Conservation (phyloP, 441 rosid genomes). For the Arabidopsis hybrid region DNA sequence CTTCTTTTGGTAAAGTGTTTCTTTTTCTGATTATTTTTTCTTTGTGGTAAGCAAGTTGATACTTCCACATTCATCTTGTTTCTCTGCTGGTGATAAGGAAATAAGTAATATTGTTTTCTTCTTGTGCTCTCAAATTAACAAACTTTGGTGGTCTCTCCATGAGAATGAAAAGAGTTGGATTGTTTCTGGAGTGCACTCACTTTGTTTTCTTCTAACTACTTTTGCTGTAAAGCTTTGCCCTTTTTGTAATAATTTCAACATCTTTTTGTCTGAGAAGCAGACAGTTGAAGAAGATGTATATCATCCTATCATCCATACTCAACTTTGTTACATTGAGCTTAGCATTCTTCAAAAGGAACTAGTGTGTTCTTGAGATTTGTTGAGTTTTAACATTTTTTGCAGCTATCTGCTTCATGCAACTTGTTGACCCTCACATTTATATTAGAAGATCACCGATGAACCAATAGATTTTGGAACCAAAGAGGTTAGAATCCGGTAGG, state of each 20-base stretch:
- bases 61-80: conserved; percentile 40
- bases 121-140: conserved; percentile 32
- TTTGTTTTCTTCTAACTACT: conserved; percentile 43
- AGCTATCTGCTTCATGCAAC: too few relatives aligned
- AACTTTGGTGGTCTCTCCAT: conserved; percentile 39
- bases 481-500: not conserved
- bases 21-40: conserved; percentile 41
- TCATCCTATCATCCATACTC: not conserved
- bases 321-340: conserved; percentile 20
- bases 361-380: conserved; percentile 16
- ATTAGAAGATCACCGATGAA: not conserved
- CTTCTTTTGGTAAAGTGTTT: conserved; percentile 48
- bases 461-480: not conserved
- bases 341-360: conserved; percentile 5
- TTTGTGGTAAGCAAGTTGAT: conserved; percentile 45
- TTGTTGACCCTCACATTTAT: not conserved
- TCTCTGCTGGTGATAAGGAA: conserved; percentile 44
- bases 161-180: conserved; percentile 31
- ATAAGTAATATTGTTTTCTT: conserved; percentile 41
- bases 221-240: conserved; percentile 43
- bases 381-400: not conserved
- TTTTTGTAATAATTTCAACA: conserved; percentile 33
- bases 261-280: conserved; percentile 31
- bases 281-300: conserved; percentile 15
- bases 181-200: conserved; percentile 45